These are phyloP conservation scores for Arthrobotrys conoides DNA, from an alignment of 2,329 filamentous ascomycete genomes.

Conservation along the genomic window DNA sequence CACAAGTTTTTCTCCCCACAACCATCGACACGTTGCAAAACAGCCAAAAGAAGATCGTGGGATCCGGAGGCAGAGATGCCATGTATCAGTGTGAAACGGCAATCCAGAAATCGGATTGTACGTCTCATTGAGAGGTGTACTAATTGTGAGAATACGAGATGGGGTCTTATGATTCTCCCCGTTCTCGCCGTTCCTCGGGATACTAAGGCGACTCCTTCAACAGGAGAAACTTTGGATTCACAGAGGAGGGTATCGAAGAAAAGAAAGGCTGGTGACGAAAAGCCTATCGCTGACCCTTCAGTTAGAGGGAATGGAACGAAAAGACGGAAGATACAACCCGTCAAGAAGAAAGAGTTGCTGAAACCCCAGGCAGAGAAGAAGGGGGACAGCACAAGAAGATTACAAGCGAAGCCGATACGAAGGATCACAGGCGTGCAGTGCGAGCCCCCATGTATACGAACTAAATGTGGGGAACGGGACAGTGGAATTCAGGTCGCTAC, in stretches of 20 bases:
- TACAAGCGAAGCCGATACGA: background rate
- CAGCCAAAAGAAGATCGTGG: constrained; percentile 15
- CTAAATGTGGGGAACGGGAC: background rate
- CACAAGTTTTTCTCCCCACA: constrained; percentile 26
- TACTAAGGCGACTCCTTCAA: background rate
- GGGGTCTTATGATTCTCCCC: background rate
- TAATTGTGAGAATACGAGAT: background rate
- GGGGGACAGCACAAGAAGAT: background rate
- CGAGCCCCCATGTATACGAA: background rate
- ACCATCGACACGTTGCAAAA: constrained; percentile 16
- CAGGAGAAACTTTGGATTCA: too few species aligned
- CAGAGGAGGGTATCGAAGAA: too few species aligned
- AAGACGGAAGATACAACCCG: background rate
- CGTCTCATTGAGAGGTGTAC: background rate
- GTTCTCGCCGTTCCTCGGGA: background rate
- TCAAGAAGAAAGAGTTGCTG: background rate
- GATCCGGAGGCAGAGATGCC: constrained; percentile 40
- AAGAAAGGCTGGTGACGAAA: background rate
- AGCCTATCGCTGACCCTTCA: background rate
- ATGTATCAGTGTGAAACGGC: constrained; percentile 30
- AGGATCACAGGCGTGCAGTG: background rate
- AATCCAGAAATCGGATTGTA: background rate
- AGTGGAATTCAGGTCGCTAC: background rate
- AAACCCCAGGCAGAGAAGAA: background rate
- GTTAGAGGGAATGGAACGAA: background rate